Base-by-base conservation (phyloP, 2,329 filamentous ascomycete genomes). In the Aspergillus sp. region DNA sequence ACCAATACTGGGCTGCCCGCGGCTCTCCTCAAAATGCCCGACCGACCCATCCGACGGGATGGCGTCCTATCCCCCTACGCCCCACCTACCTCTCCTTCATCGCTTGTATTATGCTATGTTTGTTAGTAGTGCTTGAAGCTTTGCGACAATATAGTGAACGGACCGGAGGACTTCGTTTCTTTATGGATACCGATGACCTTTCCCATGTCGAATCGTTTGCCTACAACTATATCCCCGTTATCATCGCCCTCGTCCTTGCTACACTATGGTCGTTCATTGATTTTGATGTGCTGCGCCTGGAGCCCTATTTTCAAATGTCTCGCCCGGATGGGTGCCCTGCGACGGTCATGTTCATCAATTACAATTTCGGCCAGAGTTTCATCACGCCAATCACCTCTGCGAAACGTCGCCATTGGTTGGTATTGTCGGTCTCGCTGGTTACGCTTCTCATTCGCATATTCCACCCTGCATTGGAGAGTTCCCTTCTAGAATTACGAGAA, bases 191-290 rank as follows among this genome's bases (percentile, higher is more conserved):
- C 37, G 63, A 68, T 42, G 63, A 69, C 44, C 61, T 73, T 30
- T 66, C 66, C 52, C 19, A 51, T 24, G 8, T 59, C 9, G 63
- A 70, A 48, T 73, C 70, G 1, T 73, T 75, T 52, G 64, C 63
- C 44, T 75, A 73, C 58, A 74, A 74, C 46, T 74, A 74, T 74
- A 71, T 69, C 61, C 78, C 57, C 67, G 77, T 80, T 34, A 73
- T 81, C 34, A 59, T 77, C 15, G 75, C 79, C 12, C 73, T 81
- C 17, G 68, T 75, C 6, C 78, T 81, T 30, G 75, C 79, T 41
- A 76, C 79, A 19, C 62, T 79, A 2, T 81, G 79, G 79, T 77
- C 79, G 47, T 77, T 80, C 56, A 73, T 78, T 12, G 79, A 81
- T 55, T 81, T 77, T 52, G 79, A 81, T 58, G 78, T 81, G 19